phyloP scores from a whole-genome alignment of 2,329 filamentous ascomycete species.

The Lasiodiplodia sp. region DNA sequence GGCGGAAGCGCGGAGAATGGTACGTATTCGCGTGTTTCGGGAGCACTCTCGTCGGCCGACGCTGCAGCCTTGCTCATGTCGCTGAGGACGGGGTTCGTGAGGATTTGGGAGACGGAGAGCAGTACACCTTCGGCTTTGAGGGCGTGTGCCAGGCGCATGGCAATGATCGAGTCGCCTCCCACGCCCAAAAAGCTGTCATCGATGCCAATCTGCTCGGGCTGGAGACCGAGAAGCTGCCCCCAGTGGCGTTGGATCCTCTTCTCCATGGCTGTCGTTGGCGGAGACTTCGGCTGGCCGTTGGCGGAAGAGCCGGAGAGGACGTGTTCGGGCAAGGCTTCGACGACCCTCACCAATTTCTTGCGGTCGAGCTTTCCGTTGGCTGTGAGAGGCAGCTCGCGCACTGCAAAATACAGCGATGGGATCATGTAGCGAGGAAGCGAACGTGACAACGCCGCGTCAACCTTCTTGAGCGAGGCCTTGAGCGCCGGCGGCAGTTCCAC shows the following conservation, averaged over 20 bases:
- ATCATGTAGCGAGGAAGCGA: conserved; percentile 43
- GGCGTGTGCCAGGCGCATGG: conserved; percentile 3
- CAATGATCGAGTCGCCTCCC: conserved; percentile 47
- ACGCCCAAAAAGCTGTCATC: conserved; percentile 51
- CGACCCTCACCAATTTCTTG: conserved; percentile 13
- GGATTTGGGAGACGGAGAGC: conserved; percentile 35
- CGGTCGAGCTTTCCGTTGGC: conserved; percentile 48
- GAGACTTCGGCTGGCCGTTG: background rate
- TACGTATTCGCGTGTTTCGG: too few relatives aligned
- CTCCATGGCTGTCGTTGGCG: conserved; percentile 33
- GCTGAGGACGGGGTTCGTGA: conserved; percentile 33
- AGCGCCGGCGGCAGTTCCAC: too few relatives aligned
- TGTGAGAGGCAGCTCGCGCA: conserved; percentile 44
- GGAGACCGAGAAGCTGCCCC: conserved; percentile 27
- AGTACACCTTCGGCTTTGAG: conserved; percentile 17
- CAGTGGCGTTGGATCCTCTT: conserved; percentile 40
- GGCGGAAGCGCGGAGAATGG: too few relatives aligned
- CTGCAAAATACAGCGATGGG: conserved; percentile 47
- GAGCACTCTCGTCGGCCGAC: conserved; percentile 29
- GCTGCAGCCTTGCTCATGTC: conserved; percentile 31
- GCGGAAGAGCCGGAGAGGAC: background rate
- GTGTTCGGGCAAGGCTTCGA: conserved; percentile 39
- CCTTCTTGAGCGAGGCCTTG: background rate
- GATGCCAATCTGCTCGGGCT: conserved; percentile 36
- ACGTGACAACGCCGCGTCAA: conserved; percentile 38